Base-by-base conservation (phyloP, 2,329 filamentous ascomycete genomes). In the Metarhizium brunneum region DNA sequence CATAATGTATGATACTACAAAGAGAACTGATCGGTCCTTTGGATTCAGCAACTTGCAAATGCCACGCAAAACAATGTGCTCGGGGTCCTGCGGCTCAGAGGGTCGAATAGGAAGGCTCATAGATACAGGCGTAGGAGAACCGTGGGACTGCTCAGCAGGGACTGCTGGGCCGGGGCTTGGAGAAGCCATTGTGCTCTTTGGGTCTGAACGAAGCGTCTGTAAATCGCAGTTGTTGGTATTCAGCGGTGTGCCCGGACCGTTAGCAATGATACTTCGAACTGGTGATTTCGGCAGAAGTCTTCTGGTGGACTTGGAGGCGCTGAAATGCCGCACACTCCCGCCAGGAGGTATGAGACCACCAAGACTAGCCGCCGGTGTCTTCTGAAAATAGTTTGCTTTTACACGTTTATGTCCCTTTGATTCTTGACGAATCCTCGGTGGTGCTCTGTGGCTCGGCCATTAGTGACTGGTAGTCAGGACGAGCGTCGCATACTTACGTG, bases 1-100 rank as follows among this genome's bases (percentile, higher is more conserved):
- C 20, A 68, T 50, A 3, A 45, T n/a, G 30, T 63, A 58, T 43
- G 56, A 50, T 0, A 60, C 59, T 20, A 47, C 16, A 14, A 61
- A 59, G 2, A 55, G 38, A 18, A 38, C 48, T 6, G 42, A 8
- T 10, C 49, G 40, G 2, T 52, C 32, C 8, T 56, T 59, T 2
- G 43, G 30, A 18, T 61, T 54, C 2, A 64, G 50, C 8, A 61
- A 36, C 25, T 59, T 47, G 30, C 64, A 64, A 4, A 55, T 3
- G 4, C 62, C 63, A 2, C 50, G 54, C 11, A 58, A 60, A 16
- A 68, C 35, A 6, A 60, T 11, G 2, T 56, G 54, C 10, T 65
- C 62, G 1, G 20, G 45, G 2, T 35, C 38, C n/a, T 32, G 14
- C 38, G 29, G 20, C 32, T 47, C 42, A 16, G 45, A 18, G 14